These are phyloP conservation scores for Fraxinus latifolia DNA, from an alignment of 305 asterid species.

Conservation along the genomic window DNA sequence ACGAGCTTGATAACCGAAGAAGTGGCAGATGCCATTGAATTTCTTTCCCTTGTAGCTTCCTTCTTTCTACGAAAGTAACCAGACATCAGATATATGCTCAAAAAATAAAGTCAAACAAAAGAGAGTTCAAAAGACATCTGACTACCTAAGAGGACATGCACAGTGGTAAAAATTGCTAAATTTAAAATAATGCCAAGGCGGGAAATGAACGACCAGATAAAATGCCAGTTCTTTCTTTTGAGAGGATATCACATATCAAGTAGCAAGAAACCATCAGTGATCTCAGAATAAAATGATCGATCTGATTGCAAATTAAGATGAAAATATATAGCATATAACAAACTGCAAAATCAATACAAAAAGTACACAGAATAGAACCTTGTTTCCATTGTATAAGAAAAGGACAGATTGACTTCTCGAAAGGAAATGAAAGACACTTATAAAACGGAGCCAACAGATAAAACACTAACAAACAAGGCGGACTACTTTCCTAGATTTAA, in stretches of 20 bases:
- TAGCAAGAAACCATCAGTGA: not conserved
- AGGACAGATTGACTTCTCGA: not conserved
- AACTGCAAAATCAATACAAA: slow-evolving; percentile 8
- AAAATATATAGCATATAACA: not conserved
- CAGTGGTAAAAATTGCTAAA: not conserved
- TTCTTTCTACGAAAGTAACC: slow-evolving; percentile 62
- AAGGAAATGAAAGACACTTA: not conserved
- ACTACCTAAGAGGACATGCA: slow-evolving; percentile 2
- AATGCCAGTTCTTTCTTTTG: not conserved
- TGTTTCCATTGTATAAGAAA: not conserved
- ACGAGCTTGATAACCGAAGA: slow-evolving; percentile 99
- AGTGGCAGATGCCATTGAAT: slow-evolving; percentile 93
- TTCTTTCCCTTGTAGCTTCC: slow-evolving; percentile 98
- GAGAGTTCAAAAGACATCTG: not conserved
- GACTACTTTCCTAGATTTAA: not conserved
- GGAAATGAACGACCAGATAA: not conserved
- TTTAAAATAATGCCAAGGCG: not conserved
- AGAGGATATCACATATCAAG: not conserved
- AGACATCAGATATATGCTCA: slow-evolving; percentile 11
- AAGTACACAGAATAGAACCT: not conserved
- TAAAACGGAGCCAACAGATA: not conserved
- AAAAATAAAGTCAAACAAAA: slow-evolving; percentile 11
- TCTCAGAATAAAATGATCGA: slow-evolving; percentile 2
- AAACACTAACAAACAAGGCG: not conserved
- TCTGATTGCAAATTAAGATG: not conserved